Evolutionary conservation across 306 rosid species (phyloP).

Genomic region (Quercus alba): DNA sequence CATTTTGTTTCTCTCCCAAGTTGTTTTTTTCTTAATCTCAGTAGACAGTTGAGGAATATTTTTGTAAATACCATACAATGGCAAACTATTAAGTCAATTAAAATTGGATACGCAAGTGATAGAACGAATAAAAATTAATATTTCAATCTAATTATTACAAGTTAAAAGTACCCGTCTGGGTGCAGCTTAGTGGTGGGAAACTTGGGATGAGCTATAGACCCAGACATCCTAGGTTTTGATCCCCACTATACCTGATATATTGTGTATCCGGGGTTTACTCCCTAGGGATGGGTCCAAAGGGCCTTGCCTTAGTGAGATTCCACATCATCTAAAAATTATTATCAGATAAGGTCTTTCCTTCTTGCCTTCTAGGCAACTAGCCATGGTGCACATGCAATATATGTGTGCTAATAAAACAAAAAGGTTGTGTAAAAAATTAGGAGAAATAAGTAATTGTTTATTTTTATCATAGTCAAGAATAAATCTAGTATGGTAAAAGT

Average conservation of each 20-base stretch:
- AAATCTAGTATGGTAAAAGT: not conserved
- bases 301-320: too few relatives aligned
- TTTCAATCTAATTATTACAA: not conserved
- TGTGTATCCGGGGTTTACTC: too few relatives aligned
- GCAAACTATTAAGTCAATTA: not conserved
- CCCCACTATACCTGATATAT: too few relatives aligned
- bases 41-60: not conserved
- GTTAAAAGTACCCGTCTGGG: not conserved
- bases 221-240: too few relatives aligned
- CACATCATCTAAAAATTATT: constrained; percentile 21
- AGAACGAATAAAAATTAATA: not conserved
- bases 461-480: not conserved
- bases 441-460: not conserved
- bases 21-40: not conserved
- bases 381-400: not conserved
- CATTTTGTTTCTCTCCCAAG: not conserved
- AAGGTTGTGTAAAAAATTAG: not conserved
- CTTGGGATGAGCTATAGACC: too few relatives aligned
- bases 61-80: not conserved
- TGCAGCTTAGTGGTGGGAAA: too few relatives aligned
- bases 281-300: too few relatives aligned
- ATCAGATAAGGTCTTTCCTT: constrained; percentile 48
- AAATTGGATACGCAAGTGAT: not conserved
- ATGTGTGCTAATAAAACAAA: too few relatives aligned
- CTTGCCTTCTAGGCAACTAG: not conserved